Evolutionary conservation across 768 basidiomycete genomes (phyloP).

Genomic region (Cystobasidium onofrii): DNA sequence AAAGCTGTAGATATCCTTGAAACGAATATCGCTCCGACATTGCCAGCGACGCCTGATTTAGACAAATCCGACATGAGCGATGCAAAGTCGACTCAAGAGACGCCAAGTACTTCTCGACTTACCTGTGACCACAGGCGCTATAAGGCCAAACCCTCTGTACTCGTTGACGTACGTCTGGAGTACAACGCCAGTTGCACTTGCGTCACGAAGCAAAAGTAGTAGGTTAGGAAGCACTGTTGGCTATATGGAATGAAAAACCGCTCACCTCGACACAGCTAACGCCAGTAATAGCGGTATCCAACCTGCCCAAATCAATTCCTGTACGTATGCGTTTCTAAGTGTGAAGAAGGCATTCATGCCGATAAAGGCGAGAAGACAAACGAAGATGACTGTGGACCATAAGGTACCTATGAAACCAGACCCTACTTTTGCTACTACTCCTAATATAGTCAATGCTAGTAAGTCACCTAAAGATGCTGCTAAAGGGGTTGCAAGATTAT

Average conservation of each 20-base stretch:
- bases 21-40: conserved; percentile 80
- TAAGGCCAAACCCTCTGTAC: conserved; percentile 77
- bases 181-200: conserved; percentile 79
- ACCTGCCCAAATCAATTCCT: conserved; percentile 66
- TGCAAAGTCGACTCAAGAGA: too few relatives aligned
- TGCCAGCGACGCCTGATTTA: conserved; percentile 57
- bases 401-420: conserved; percentile 33
- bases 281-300: conserved; percentile 88
- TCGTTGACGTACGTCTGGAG: conserved; percentile 79
- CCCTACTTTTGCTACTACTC: conserved; percentile 45
- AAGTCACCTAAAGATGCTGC: conserved; percentile 89
- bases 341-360: conserved; percentile 56
- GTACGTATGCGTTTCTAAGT: conserved; percentile 60
- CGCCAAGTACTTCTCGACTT: conserved; percentile 52
- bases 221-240: conserved; percentile 9
- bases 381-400: conserved; percentile 59
- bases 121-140: conserved; percentile 84
- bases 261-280: conserved; percentile 55
- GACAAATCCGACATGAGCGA: too few relatives aligned
- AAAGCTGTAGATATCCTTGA: conserved; percentile 82
- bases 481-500: conserved; percentile 91
- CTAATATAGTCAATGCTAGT: conserved; percentile 75
- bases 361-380: conserved; percentile 52
- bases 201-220: conserved; percentile 49
- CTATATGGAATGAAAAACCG: too few relatives aligned